A percentile compares a stretch with the other conserved stretches of the same genome.
These are phyloP conservation scores for Agrocybe pediades DNA, from an alignment of 768 basidiomycete species.

Conservation along the genomic window DNA sequence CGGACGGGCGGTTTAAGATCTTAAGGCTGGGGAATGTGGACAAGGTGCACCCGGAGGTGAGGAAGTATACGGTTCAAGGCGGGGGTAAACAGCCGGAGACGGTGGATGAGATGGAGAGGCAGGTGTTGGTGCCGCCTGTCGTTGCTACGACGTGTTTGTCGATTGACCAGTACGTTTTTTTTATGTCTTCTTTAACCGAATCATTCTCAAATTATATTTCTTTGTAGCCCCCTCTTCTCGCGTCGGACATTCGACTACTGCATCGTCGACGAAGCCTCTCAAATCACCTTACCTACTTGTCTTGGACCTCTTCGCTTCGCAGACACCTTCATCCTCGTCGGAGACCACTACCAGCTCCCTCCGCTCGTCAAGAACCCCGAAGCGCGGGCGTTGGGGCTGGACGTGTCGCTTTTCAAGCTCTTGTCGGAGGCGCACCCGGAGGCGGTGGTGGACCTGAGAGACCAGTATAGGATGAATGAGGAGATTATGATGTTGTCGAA, in stretches of 20 bases:
- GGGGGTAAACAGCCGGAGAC: conserved; percentile 48
- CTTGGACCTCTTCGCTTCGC: conserved; percentile 91
- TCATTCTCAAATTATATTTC: not conserved
- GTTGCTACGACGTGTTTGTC: conserved; percentile 96
- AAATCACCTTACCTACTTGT: conserved; percentile 95
- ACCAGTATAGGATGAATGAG: conserved; percentile 96
- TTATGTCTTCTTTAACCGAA: not conserved
- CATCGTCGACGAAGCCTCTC: conserved; percentile 97
- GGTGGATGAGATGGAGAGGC: conserved; percentile 81
- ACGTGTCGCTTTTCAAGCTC: conserved; percentile 85
- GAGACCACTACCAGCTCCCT: conserved; percentile 96
- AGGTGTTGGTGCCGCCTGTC: conserved; percentile 85
- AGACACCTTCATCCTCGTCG: conserved; percentile 90
- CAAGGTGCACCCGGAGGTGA: conserved; percentile 88
- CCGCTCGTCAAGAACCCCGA: conserved; percentile 84
- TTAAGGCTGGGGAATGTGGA: conserved; percentile 88
- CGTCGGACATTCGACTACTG: conserved; percentile 92
- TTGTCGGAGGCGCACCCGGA: conserved; percentile 87
- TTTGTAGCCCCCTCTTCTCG: conserved; percentile 69
- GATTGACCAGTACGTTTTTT: conserved; percentile 80
- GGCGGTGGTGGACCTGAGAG: conserved; percentile 80
- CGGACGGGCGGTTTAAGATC: conserved; percentile 61
- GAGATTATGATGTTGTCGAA: conserved; percentile 95
- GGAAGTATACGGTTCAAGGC: conserved; percentile 66
- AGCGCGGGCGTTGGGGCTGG: conserved; percentile 85